Evolutionary conservation across 805 yeast species (phyloP).

Genomic region (Saturnispora halmiae): DNA sequence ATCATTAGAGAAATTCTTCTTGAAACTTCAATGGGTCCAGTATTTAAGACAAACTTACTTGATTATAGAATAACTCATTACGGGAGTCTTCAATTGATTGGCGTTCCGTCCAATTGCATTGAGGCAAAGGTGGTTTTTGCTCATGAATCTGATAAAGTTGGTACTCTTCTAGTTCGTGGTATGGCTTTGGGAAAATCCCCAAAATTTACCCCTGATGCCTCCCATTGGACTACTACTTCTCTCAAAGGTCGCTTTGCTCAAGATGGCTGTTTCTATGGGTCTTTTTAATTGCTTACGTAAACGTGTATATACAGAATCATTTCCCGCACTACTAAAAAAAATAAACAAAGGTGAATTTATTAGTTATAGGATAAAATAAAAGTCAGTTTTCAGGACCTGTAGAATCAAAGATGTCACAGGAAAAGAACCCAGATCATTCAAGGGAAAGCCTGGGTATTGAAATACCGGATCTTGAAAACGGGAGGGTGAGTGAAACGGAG

Average conservation of each 20-base stretch:
- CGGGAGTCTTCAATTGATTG: constrained; percentile 32
- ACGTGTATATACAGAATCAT: neutral
- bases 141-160: constrained; percentile 33
- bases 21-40: constrained; percentile 45
- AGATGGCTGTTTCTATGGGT: constrained; percentile 61
- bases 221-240: constrained; percentile 41
- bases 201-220: constrained; percentile 30
- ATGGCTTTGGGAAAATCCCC: constrained; percentile 49
- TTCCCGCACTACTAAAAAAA: neutral
- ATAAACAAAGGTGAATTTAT: neutral
- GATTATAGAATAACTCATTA: constrained; percentile 47
- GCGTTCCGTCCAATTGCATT: constrained; percentile 49
- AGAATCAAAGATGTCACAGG: neutral
- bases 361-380: too few species aligned
- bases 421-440: neutral
- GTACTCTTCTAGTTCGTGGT: constrained; percentile 52
- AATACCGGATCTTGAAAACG: constrained; percentile 3
- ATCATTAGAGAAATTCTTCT: constrained; percentile 42
- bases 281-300: constrained; percentile 5
- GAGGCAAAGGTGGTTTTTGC: constrained; percentile 45
- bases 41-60: constrained; percentile 48
- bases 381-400: too few species aligned
- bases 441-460: neutral
- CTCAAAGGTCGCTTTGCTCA: constrained; percentile 53
- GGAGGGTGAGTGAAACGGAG: neutral